A percentile compares a stretch with the other conserved stretches of the same genome.
Conservation (phyloP, 495 filamentous ascomycete species). For the Penicillium antarcticum region DNA sequence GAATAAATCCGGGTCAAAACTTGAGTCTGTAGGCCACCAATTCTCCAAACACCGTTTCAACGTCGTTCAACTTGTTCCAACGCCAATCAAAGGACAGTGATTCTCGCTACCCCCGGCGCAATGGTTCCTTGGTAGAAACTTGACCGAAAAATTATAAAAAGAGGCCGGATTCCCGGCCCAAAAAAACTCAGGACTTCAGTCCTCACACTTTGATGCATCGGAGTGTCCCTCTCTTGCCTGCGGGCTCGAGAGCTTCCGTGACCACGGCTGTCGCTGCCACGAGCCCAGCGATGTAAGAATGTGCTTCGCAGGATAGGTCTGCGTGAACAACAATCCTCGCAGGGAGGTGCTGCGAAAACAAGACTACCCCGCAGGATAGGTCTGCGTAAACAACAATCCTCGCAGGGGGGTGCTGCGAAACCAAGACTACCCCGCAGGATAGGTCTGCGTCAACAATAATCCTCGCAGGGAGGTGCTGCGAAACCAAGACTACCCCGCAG, state of each 20-base stretch:
- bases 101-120: slow-evolving; percentile 3
- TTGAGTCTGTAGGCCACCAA: slow-evolving; percentile 1
- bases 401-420: not conserved
- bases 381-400: not conserved
- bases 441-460: not conserved
- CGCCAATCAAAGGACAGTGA: not conserved
- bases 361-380: too few relatives aligned
- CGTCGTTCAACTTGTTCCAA: not conserved
- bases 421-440: not conserved
- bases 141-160: not conserved
- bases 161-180: not conserved
- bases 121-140: slow-evolving; percentile 1
- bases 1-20: not conserved
- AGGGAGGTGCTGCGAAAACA: too few relatives aligned
- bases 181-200: slow-evolving; percentile 1
- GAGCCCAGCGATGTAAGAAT: not conserved
- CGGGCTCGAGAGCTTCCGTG: not conserved
- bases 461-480: not conserved
- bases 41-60: slow-evolving; percentile 1
- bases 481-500: not conserved
- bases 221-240: not conserved
- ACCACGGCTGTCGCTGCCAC: not conserved
- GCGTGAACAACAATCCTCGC: too few relatives aligned
- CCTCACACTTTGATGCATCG: not conserved
- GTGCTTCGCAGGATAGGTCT: not conserved